Conservation (phyloP, 192 early-diverging fungal genomes). For the Gigaspora rosea region DNA sequence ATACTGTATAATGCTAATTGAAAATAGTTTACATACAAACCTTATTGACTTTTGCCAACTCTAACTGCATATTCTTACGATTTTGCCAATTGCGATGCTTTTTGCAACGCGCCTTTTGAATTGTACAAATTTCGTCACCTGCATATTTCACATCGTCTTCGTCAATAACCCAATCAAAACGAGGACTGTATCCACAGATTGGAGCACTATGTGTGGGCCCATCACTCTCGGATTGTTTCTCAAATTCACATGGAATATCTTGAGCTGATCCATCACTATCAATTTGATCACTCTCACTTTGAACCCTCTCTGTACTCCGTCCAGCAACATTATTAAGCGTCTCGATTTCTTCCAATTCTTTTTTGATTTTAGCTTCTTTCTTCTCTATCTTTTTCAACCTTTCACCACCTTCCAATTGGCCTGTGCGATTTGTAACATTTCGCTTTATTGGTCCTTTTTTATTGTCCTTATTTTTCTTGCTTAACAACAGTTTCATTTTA, state of each 20-base stretch:
- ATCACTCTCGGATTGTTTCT: neutral
- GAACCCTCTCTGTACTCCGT: neutral
- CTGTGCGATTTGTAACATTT: conserved; percentile 17
- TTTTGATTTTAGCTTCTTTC: conserved; percentile 33
- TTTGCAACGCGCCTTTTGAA: conserved; percentile 42
- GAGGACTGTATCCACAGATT: conserved; percentile 15
- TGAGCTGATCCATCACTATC: neutral
- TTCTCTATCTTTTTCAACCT: conserved; percentile 33
- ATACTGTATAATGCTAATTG: neutral
- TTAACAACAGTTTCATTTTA: neutral
- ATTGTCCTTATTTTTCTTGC: conserved; percentile 1
- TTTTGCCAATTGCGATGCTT: conserved; percentile 55
- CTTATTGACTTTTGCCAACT: conserved; percentile 44
- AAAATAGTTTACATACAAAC: conserved; percentile 24
- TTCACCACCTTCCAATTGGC: conserved; percentile 35
- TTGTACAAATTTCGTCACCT: conserved; percentile 39
- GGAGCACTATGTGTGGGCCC: neutral
- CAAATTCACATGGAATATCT: neutral
- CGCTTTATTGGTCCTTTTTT: conserved; percentile 1
- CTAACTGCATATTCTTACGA: conserved; percentile 44
- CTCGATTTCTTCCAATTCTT: conserved; percentile 35
- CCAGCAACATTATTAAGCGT: conserved; percentile 33
- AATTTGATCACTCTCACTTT: conserved; percentile 6
- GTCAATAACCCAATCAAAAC: conserved; percentile 5
- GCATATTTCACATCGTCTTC: neutral